phyloP scores from a whole-genome alignment of 768 basidiomycete genomes.

The Obba rivulosa region DNA sequence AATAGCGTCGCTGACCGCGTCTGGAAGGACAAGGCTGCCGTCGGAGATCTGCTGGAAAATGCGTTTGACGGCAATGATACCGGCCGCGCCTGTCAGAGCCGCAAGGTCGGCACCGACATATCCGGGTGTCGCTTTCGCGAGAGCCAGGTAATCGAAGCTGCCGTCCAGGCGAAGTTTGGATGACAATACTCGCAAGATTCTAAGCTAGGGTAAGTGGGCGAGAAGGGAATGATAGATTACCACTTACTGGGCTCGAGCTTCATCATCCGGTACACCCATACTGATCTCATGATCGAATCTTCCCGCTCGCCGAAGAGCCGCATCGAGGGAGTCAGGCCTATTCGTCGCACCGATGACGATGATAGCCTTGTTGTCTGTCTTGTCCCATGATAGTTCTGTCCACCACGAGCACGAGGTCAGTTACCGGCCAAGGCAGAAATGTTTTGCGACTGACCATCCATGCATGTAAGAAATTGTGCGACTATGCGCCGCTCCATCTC shows the following conservation, averaged over 20 bases:
- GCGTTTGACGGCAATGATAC: constrained; percentile 93
- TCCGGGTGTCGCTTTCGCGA: constrained; percentile 94
- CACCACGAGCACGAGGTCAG: background rate
- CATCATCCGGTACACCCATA: constrained; percentile 94
- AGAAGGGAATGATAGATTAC: background rate
- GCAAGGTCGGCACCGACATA: constrained; percentile 96
- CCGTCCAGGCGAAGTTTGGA: constrained; percentile 80
- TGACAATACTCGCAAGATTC: constrained; percentile 84
- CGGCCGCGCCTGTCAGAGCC: constrained; percentile 88
- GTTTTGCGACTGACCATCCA: constrained; percentile 74
- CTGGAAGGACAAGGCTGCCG: constrained; percentile 53
- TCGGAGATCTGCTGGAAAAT: constrained; percentile 76
- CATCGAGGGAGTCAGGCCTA: constrained; percentile 90
- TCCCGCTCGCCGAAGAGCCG: constrained; percentile 88
- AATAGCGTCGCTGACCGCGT: constrained; percentile 20
- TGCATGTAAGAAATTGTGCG: constrained; percentile 95
- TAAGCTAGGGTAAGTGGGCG: constrained; percentile 25
- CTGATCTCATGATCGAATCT: constrained; percentile 97
- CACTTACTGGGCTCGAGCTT: constrained; percentile 80
- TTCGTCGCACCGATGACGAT: constrained; percentile 97
- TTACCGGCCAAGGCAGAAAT: background rate
- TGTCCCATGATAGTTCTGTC: constrained; percentile 91
- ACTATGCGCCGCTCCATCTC: constrained; percentile 99
- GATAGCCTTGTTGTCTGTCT: constrained; percentile 87
- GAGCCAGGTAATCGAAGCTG: constrained; percentile 76